Percentiles rank a stretch among this genome's conserved stretches.
Conservation (phyloP, 164 flowering plant genomes). For the grape (Vitis vinifera) region DNA sequence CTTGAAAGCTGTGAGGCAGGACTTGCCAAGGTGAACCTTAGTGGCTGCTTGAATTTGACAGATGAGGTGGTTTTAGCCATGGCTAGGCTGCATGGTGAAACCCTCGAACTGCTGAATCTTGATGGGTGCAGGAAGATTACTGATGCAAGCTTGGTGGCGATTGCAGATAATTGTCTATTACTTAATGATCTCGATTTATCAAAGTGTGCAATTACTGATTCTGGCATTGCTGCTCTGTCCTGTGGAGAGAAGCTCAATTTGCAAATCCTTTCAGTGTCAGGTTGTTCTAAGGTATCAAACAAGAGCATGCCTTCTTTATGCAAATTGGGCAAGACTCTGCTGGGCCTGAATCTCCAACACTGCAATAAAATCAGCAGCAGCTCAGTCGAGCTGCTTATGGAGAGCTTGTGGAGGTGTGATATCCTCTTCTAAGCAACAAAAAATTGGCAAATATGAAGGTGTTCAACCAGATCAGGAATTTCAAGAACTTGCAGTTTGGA, state of each 20-base stretch:
- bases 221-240: slow-evolving; percentile 42
- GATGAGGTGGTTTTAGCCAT: slow-evolving; percentile 41
- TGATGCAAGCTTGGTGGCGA: slow-evolving; percentile 47
- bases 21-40: slow-evolving; percentile 50
- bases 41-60: slow-evolving; percentile 51
- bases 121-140: slow-evolving; percentile 56
- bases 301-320: slow-evolving; percentile 45
- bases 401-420: slow-evolving; percentile 61
- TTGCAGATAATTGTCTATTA: slow-evolving; percentile 43
- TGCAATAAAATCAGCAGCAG: slow-evolving; percentile 56
- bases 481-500: slow-evolving; percentile 6
- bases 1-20: slow-evolving; percentile 40
- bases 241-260: slow-evolving; percentile 35
- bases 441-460: neutral
- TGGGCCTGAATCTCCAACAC: slow-evolving; percentile 70
- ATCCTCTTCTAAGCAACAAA: slow-evolving; percentile 40
- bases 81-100: slow-evolving; percentile 46
- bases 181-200: slow-evolving; percentile 59
- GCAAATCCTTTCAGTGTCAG: slow-evolving; percentile 56
- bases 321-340: slow-evolving; percentile 49
- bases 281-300: slow-evolving; percentile 51
- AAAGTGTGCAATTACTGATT: slow-evolving; percentile 46
- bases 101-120: slow-evolving; percentile 50
- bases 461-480: neutral
- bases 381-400: slow-evolving; percentile 42